phyloP scores from a whole-genome alignment of 164 flowering plant genomes.

The Kingdonia uniflora region DNA sequence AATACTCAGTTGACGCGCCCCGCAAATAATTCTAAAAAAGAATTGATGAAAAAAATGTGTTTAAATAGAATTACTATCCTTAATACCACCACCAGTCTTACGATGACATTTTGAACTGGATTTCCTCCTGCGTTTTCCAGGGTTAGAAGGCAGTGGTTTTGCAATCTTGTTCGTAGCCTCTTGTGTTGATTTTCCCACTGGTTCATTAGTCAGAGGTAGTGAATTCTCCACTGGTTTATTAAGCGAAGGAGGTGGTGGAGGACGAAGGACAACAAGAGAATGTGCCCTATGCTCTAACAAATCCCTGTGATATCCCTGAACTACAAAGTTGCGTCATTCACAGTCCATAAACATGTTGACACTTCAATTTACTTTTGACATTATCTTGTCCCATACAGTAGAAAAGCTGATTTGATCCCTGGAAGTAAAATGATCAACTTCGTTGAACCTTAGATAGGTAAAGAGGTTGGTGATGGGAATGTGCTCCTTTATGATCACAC shows the following conservation, averaged over 20 bases:
- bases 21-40: too few species aligned
- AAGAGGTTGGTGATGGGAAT: constrained; percentile 83
- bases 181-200: background rate
- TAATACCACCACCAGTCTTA: constrained; percentile 29
- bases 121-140: constrained; percentile 37
- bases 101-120: constrained; percentile 63
- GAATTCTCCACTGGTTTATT: background rate
- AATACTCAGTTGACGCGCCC: too few species aligned
- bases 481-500: constrained; percentile 81
- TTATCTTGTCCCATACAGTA: constrained; percentile 72
- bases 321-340: constrained; percentile 87
- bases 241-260: constrained; percentile 12
- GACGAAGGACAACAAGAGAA: constrained; percentile 20
- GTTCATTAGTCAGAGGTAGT: constrained; percentile 1
- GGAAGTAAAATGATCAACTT: constrained; percentile 94
- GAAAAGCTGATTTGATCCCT: constrained; percentile 95
- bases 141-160: constrained; percentile 11
- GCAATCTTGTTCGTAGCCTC: constrained; percentile 5
- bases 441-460: constrained; percentile 93
- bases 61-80: constrained; percentile 26
- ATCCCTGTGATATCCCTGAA: constrained; percentile 87
- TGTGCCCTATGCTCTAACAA: constrained; percentile 56
- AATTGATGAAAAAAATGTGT: constrained; percentile 8
- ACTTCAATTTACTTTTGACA: constrained; percentile 54
- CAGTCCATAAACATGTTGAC: constrained; percentile 85